Base-by-base conservation (phyloP, 1,139 yeast genomes). In the Candida albicans region DNA sequence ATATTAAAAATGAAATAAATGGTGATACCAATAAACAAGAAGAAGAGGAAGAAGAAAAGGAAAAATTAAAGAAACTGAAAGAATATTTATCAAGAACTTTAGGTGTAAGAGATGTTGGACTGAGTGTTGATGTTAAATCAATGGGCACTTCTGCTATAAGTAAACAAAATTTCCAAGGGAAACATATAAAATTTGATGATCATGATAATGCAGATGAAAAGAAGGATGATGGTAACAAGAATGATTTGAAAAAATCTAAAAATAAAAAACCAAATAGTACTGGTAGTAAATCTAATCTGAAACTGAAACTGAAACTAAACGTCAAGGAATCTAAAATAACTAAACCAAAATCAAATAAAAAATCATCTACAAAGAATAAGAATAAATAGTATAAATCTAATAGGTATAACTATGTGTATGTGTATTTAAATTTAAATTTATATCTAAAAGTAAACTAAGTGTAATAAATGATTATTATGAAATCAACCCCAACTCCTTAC, bases 81-180 rank as follows among this genome's bases (percentile, higher is more conserved):
- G 62, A 73, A 32, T 70, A 71, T 45, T 67, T 81, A 25, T 69
- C 68, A 42, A 66, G 69, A 35, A 75, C 81, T 3, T 65, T 80
- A 45, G 78, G 77, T 22, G 49, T 69, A 40, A 57, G 59, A 40
- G 50, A 57, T 48, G 57, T 29, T 29, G 32, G 32, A n/a, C 9
- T 12, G 12, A 29, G 32, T 29, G 14, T 13, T 29, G 32, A 29
- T n/a, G 32, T 27, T 9, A 27, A 27, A 9, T 10, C 9, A 8
- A 29, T 8, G 14, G 14, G 32, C 11, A 10, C 9, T 14, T 85
- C 88, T 2, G 85, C 88, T 2, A 83, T 84, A 35, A 81, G 87
- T 47, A 64, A 65, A 2, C 68, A 68, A 3, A 77, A 78, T 51
- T 84, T 84, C 53, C 68, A 75, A 53, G 85, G 85, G 0, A 79